These are phyloP conservation scores for Arthroderma uncinatum DNA, from an alignment of 2,329 filamentous ascomycete genomes.

Conservation along the genomic window DNA sequence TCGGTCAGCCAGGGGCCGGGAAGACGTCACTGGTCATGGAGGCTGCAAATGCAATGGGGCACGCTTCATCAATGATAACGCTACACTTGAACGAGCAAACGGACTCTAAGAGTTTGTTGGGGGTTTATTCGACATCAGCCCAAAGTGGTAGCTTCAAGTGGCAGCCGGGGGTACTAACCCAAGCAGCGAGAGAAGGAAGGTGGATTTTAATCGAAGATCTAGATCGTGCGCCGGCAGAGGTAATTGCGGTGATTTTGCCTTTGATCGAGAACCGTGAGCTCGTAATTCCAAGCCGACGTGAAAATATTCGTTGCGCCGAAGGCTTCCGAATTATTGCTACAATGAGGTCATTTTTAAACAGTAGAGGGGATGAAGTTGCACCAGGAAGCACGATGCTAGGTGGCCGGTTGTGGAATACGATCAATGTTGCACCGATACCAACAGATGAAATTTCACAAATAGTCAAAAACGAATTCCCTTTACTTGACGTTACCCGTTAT, in stretches of 20 bases:
- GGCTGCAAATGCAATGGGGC: slow-evolving; percentile 66
- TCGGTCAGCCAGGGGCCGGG: slow-evolving; percentile 73
- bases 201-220: slow-evolving; percentile 98
- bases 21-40: slow-evolving; percentile 83
- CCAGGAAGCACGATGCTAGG: slow-evolving; percentile 64
- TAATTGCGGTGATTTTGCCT: slow-evolving; percentile 83
- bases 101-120: slow-evolving; percentile 90
- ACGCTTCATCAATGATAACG: slow-evolving; percentile 74
- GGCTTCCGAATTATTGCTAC: slow-evolving; percentile 90
- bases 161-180: slow-evolving; percentile 85
- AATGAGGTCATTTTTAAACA: slow-evolving; percentile 58
- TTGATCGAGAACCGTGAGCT: slow-evolving; percentile 88
- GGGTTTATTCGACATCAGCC: slow-evolving; percentile 81
- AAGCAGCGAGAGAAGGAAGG: slow-evolving; percentile 81
- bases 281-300: slow-evolving; percentile 76
- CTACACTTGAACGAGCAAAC: slow-evolving; percentile 96
- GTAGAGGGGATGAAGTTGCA: slow-evolving; percentile 58
- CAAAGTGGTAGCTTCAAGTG: slow-evolving; percentile 84
- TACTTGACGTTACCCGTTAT: slow-evolving; percentile 45
- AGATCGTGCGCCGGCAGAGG: slow-evolving; percentile 85
- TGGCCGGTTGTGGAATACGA: slow-evolving; percentile 69
- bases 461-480: slow-evolving; percentile 57
- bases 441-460: slow-evolving; percentile 64
- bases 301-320: slow-evolving; percentile 68
- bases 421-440: slow-evolving; percentile 57